Conservation (phyloP, 768 basidiomycete genomes). For the Austroboletus festivus region DNA sequence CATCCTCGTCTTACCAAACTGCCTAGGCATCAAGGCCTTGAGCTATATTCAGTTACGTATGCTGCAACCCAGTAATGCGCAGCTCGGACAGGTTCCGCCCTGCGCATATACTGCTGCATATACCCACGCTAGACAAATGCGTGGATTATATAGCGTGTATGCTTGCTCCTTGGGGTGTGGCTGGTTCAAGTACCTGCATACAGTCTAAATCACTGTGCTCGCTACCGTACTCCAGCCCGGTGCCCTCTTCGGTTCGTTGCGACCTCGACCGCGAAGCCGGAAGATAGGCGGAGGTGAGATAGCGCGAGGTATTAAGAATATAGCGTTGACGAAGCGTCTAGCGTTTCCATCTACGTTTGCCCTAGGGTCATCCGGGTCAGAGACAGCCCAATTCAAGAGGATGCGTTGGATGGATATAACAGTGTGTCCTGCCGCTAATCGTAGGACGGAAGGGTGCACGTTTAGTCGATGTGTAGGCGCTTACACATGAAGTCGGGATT, state of each 20-base stretch:
- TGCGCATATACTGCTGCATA: constrained; percentile 30
- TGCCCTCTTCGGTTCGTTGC: constrained; percentile 72
- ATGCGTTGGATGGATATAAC: no score
- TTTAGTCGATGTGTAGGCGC: no score
- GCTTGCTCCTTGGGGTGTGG: constrained; percentile 65
- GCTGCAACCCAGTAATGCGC: constrained; percentile 47
- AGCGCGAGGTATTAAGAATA: no score
- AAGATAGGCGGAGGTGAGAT: no score
- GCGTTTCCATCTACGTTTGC: no score
- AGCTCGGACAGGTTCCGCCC: constrained; percentile 51
- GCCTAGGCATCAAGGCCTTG: constrained; percentile 58
- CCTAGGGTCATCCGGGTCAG: no score
- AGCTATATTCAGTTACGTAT: constrained; percentile 55
- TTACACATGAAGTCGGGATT: no score
- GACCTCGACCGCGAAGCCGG: constrained; percentile 49
- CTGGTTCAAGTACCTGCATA: constrained; percentile 38
- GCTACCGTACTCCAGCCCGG: constrained; percentile 51
- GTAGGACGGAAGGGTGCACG: no score
- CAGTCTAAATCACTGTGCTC: constrained; percentile 11
- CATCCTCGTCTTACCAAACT: constrained; percentile 74
- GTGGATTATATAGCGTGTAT: constrained; percentile 59
- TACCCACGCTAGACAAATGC: constrained; percentile 53
- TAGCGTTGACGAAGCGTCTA: no score
- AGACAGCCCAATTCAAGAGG: no score
- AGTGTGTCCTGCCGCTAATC: no score